phyloP scores from a whole-genome alignment of 1,284 basidiomycete genomes.

The Athelia psychrophila region DNA sequence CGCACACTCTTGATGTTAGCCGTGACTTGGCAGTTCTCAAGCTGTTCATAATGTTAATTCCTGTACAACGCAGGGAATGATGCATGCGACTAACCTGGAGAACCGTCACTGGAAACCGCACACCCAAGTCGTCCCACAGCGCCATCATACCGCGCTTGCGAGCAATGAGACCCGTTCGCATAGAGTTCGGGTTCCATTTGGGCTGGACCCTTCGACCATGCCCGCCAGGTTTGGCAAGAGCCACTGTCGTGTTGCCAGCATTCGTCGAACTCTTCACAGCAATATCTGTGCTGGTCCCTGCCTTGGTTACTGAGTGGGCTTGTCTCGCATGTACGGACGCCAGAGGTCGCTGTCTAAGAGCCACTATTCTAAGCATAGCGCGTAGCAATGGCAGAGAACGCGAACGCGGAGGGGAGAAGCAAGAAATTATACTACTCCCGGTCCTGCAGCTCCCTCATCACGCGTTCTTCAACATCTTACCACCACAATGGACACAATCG shows the following conservation, averaged over 20 bases:
- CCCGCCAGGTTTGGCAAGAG: too few species aligned
- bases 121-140: slow-evolving; percentile 90
- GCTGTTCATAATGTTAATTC: slow-evolving; percentile 36
- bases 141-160: slow-evolving; percentile 96
- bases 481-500: slow-evolving; percentile 61
- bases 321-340: background rate
- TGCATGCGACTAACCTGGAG: slow-evolving; percentile 67
- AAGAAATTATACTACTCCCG: background rate
- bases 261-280: slow-evolving; percentile 9
- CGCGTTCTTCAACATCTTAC: slow-evolving; percentile 1
- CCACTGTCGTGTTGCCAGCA: slow-evolving; percentile 12
- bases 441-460: background rate
- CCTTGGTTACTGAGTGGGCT: background rate
- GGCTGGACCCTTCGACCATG: background rate
- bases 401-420: background rate
- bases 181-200: slow-evolving; percentile 86
- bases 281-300: background rate
- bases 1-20: slow-evolving; percentile 68
- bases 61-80: slow-evolving; percentile 9
- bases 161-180: slow-evolving; percentile 93
- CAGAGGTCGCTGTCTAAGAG: background rate
- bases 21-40: slow-evolving; percentile 85
- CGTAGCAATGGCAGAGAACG: background rate
- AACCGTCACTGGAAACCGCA: slow-evolving; percentile 88
- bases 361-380: background rate